Percentiles rank a stretch among this genome's conserved stretches.
phyloP scores from a whole-genome alignment of 1,139 yeast species.

The Zhuliangozyma blackwelliae region DNA sequence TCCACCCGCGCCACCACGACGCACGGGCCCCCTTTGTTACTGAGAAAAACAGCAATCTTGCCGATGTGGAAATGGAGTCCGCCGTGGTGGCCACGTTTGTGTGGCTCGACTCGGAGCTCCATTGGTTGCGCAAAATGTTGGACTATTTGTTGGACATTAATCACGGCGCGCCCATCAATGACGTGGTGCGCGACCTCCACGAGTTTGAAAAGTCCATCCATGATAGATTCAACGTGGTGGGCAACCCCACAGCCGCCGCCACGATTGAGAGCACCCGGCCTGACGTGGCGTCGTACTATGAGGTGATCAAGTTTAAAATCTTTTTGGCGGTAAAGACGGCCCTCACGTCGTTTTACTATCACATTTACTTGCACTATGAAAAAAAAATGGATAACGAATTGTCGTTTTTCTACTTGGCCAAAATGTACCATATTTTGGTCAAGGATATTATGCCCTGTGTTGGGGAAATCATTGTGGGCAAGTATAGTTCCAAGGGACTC shows the following conservation, averaged over 20 bases:
- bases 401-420: slow-evolving; percentile 25
- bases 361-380: slow-evolving; percentile 31
- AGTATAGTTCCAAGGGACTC: slow-evolving; percentile 16
- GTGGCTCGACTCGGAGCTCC: slow-evolving; percentile 6
- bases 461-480: slow-evolving; percentile 20
- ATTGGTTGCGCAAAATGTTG: slow-evolving; percentile 8
- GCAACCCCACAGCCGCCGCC: background rate
- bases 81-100: slow-evolving; percentile 8
- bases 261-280: slow-evolving; percentile 1
- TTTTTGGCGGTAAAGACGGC: slow-evolving; percentile 15
- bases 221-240: slow-evolving; percentile 9
- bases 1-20: slow-evolving; percentile 28
- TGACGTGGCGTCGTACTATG: slow-evolving; percentile 1
- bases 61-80: slow-evolving; percentile 13
- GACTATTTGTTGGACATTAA: slow-evolving; percentile 14
- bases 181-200: slow-evolving; percentile 12
- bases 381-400: slow-evolving; percentile 15
- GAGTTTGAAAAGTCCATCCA: slow-evolving; percentile 14
- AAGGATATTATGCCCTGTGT: slow-evolving; percentile 26
- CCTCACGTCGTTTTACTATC: slow-evolving; percentile 24
- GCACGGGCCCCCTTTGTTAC: slow-evolving; percentile 29
- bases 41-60: slow-evolving; percentile 7
- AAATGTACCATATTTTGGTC: slow-evolving; percentile 18
- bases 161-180: slow-evolving; percentile 13
- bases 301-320: slow-evolving; percentile 5